phyloP scores from a whole-genome alignment of 176 grass and related monocot genomes.

The Hyparrhenia diplandra region DNA sequence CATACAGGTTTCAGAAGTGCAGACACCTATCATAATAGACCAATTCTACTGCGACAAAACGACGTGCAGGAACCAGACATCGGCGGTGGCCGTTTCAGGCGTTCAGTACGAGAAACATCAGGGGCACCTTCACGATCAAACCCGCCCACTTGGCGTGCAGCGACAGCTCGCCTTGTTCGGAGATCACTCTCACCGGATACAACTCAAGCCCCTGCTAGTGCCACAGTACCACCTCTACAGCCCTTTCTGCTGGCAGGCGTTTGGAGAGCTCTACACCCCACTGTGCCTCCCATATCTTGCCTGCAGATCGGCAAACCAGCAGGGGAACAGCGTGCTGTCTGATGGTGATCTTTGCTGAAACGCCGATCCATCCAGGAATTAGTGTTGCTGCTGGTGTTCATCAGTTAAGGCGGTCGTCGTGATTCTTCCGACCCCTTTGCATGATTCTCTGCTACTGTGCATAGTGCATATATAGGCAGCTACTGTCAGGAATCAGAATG shows the following conservation, averaged over 20 bases:
- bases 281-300: conserved; percentile 67
- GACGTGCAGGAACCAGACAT: conserved; percentile 59
- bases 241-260: conserved; percentile 84
- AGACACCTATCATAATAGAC: conserved; percentile 83
- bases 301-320: conserved; percentile 82
- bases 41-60: conserved; percentile 80
- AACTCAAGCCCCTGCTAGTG: conserved; percentile 46
- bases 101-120: conserved; percentile 79
- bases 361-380: conserved; percentile 23
- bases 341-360: conserved; percentile 69
- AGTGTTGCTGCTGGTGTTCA: neutral
- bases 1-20: conserved; percentile 78
- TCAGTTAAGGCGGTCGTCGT: conserved; percentile 21
- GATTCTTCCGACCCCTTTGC: conserved; percentile 44
- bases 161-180: conserved; percentile 63
- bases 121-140: conserved; percentile 71
- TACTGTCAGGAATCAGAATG: neutral
- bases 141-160: conserved; percentile 81
- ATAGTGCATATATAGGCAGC: conserved; percentile 36
- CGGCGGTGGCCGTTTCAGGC: conserved; percentile 50
- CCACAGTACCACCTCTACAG: conserved; percentile 45
- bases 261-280: conserved; percentile 59
- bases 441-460: neutral
- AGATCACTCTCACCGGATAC: conserved; percentile 67
- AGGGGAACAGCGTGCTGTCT: conserved; percentile 53